A percentile compares a stretch with the other conserved stretches of the same genome.
These are phyloP conservation scores for Firmiana major DNA, from an alignment of 345 rosid genomes.

Conservation along the genomic window DNA sequence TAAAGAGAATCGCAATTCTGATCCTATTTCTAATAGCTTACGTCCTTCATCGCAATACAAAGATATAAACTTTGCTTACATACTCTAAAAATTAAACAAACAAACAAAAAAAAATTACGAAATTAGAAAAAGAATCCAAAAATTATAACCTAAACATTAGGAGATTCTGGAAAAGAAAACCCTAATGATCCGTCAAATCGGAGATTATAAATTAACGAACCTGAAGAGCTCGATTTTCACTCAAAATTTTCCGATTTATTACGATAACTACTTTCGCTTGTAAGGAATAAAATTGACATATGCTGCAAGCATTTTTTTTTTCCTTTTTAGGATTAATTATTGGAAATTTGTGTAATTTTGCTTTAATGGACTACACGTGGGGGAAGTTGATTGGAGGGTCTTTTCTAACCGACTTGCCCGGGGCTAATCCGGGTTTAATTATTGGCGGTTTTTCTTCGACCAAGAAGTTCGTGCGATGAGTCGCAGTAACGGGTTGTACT, in stretches of 20 bases:
- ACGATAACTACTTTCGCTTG: neutral
- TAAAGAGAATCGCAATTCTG: neutral
- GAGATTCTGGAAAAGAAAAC: neutral
- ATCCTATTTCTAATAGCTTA: neutral
- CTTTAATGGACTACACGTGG: neutral
- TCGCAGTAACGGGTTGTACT: too few species aligned
- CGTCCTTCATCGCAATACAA: neutral
- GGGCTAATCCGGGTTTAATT: neutral
- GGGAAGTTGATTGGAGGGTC: neutral
- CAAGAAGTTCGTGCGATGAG: too few species aligned
- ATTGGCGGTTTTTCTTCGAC: too few species aligned
- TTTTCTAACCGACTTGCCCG: neutral
- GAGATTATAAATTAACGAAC: slow-evolving; percentile 17
- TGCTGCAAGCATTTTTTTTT: neutral
- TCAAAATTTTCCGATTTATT: neutral
- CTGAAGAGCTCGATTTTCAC: slow-evolving; percentile 16
- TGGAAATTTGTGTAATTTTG: neutral
- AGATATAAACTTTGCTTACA: neutral
- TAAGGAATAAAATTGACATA: neutral
- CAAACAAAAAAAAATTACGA: neutral
- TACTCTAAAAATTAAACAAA: neutral
- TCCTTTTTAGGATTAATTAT: neutral
- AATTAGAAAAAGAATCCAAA: neutral
- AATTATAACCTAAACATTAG: slow-evolving; percentile 6
- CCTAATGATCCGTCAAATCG: neutral